These are phyloP conservation scores for Pyrrhoderma noxium DNA, from an alignment of 1,284 basidiomycete genomes.

Conservation along the genomic window DNA sequence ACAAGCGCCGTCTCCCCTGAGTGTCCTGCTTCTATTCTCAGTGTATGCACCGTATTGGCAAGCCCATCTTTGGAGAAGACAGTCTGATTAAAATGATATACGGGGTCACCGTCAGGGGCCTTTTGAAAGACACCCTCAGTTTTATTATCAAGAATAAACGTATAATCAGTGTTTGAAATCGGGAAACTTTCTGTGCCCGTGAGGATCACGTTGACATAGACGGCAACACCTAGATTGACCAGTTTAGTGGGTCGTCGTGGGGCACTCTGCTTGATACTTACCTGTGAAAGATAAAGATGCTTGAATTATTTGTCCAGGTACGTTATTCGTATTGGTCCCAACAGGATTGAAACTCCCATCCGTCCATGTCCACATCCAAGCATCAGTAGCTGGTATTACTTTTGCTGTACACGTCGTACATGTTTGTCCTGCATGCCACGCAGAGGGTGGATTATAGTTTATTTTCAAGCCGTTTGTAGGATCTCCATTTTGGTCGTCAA, in stretches of 20 bases:
- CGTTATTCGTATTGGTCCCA: background rate
- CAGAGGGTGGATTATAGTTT: constrained; percentile 1
- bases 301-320: constrained; percentile 3
- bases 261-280: constrained; percentile 2
- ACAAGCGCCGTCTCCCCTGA: no score
- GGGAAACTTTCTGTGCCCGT: no score
- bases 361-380: constrained; percentile 3
- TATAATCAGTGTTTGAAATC: no score
- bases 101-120: no score
- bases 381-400: constrained; percentile 3
- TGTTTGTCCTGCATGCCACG: constrained; percentile 9
- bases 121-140: no score
- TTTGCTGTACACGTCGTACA: constrained; percentile 6
- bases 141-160: no score
- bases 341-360: constrained; percentile 3
- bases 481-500: constrained; percentile 13
- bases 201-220: no score
- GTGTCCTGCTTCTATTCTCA: no score
- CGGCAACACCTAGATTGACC: no score
- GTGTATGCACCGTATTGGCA: no score
- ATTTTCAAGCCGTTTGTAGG: constrained; percentile 3
- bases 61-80: no score
- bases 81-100: no score
- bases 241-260: background rate
- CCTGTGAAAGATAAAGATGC: constrained; percentile 12